Evolutionary conservation across 345 rosid species (phyloP).

Genomic region (Limnanthes douglasii): DNA sequence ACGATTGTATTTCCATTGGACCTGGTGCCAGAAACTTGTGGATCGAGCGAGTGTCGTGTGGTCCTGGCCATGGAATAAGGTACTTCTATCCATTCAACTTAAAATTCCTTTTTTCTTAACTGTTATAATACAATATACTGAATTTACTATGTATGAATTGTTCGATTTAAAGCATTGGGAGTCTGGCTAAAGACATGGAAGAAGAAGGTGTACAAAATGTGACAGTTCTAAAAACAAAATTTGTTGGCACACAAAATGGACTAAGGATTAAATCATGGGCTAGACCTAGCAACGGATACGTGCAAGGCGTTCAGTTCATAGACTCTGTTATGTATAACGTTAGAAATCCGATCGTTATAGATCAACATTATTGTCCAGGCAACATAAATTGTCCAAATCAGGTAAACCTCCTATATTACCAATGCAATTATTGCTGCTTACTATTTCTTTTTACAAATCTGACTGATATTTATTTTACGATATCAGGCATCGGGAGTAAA

Average conservation of each 20-base stretch:
- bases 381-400: slow-evolving; percentile 25
- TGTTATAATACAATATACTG: background rate
- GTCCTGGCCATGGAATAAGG: slow-evolving; percentile 67
- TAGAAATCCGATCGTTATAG: slow-evolving; percentile 32
- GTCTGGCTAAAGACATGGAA: slow-evolving; percentile 21
- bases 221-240: slow-evolving; percentile 20
- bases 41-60: slow-evolving; percentile 34
- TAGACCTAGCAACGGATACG: slow-evolving; percentile 42
- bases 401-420: slow-evolving; percentile 4
- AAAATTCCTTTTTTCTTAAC: too few species aligned
- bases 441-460: too few species aligned
- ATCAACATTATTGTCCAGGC: slow-evolving; percentile 51
- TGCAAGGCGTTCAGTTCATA: slow-evolving; percentile 21
- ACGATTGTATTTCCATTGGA: slow-evolving; percentile 48
- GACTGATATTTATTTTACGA: background rate
- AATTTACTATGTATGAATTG: background rate
- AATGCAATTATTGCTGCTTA: too few species aligned
- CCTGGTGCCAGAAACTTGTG: slow-evolving; percentile 34
- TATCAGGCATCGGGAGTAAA: slow-evolving; percentile 11
- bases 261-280: slow-evolving; percentile 60
- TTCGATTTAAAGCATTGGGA: slow-evolving; percentile 32
- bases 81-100: too few species aligned
- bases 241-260: slow-evolving; percentile 32
- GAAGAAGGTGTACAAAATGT: slow-evolving; percentile 48
- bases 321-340: slow-evolving; percentile 25